Base-by-base conservation (phyloP, 352 stramenopile genomes). In the Globisporangium lucens region DNA sequence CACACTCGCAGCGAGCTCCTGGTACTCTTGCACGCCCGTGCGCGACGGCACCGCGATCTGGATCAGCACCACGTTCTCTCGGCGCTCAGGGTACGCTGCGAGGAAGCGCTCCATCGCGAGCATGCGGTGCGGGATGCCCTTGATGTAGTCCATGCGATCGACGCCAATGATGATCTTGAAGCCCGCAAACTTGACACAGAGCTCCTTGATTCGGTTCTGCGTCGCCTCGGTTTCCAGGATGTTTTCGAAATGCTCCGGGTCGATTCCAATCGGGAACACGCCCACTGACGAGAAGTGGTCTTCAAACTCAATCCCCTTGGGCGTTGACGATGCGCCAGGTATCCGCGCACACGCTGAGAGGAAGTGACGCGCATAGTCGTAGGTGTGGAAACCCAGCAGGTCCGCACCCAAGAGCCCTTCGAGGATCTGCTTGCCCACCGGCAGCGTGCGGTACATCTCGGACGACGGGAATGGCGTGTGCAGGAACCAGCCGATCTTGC, bases 21-120 rank as follows among this genome's bases (percentile, higher is more conserved):
- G 84, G 62, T 90, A 92, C 57, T 80, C 85, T 17, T 90, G 69
- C 4, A 84, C 78, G 15, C 65, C 71, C 15, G 73, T 74, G 33
- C 85, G 77, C 17, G 86, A 95, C 12, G 94, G 97, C 53, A 99
- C 97, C 12, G 94, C 96, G 67, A 99, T 97, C 75, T 98, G 94
- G 56, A 99, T 93, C 30, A 99, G 72, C n/a, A 97, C 93, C 55
- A 98, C 92, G 76, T 98, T 98, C 53, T 96, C 91, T 41, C 93
- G 85, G 89, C 91, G 98, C 66, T 98, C 87, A 4, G 90, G 89
- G 69, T 68, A 68, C 63, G 41, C 56, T 10, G 63, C 41, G 17
- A 68, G 30, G 38, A 95, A 94, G 1, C 81, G 75, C 69, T 97
- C 90, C 74, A 97, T 92, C 27, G 85, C 90, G 30, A 96, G 66